Evolutionary conservation across 2,329 filamentous ascomycete species (phyloP), one percentile per base, ranked within the genome.

Genomic region (Rosellinia necatrix): DNA sequence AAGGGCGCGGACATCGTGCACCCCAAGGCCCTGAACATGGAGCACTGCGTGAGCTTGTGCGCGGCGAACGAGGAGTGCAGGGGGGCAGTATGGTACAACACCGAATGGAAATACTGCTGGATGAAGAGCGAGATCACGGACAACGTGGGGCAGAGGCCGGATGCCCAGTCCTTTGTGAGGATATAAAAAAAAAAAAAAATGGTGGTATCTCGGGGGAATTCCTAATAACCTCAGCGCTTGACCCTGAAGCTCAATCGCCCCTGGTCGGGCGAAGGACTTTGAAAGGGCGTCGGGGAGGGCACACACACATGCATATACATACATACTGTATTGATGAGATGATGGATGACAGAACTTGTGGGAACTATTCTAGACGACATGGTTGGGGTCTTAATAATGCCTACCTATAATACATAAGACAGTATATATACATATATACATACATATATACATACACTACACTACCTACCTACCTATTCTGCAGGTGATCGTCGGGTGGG

Each of bases 41-140:
- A 63, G 50, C 58, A 55, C 6, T 67, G 66, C 46, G 50, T 68
- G 19, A 52, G 56, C 15, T 25, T 64, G 32, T 68, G 67, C 22
- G 61, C 66, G 9, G 47, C 56, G 6, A 57, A 61, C 27, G 44
- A 30, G 4, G 15, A 19, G 10, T 69, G 66, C 47, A 55, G 40
- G 13, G 66, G 63, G 7, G 67, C 63, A 6, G 57, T 65, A 13
- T 68, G 64, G 62, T 68, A 64, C 35, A 63, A 67, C 17, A 68
- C 67, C 7, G 61, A 65, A 27, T 63, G 65, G 21, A 68, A 68
- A 41, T 68, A 64, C 40, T 69, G 66, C 47, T 69, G 66, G 66
- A 43, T 69, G 37, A 68, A 69, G 43, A 66, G 51, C 12, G 42
- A 38, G 7, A 61, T 67, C 56, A 46, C 60, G 0, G 56, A 62